A percentile compares a stretch with the other conserved stretches of the same genome.
Conservation (phyloP, 1,284 basidiomycete genomes). For the Apiotrichum brassicae region DNA sequence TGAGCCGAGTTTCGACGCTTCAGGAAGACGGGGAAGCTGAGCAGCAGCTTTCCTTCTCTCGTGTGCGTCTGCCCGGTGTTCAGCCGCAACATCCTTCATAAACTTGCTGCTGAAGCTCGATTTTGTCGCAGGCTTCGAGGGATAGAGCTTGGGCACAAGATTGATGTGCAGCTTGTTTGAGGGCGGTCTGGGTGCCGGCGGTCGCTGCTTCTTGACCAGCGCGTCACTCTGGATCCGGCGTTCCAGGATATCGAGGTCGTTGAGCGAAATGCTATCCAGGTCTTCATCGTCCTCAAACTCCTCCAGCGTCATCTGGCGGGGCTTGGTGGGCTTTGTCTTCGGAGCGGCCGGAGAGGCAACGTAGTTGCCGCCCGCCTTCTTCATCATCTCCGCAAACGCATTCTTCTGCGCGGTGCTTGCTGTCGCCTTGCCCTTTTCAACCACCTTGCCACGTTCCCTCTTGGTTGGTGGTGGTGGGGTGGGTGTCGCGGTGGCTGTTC, state of each 20-base stretch:
- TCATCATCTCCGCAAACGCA: conserved; percentile 45
- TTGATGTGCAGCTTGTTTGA: conserved; percentile 33
- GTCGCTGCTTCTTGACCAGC: conserved; percentile 2
- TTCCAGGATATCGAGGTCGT: conserved; percentile 40
- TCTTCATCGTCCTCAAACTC: conserved; percentile 31
- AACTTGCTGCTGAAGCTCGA: conserved; percentile 30
- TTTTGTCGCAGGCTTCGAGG: conserved; percentile 16
- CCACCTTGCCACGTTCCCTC: background rate
- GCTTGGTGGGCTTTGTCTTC: conserved; percentile 4
- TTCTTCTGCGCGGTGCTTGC: conserved; percentile 19
- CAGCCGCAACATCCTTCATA: conserved; percentile 36
- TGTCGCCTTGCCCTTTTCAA: conserved; percentile 1
- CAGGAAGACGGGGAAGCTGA: conserved; percentile 24
- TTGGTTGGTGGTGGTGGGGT: no score
- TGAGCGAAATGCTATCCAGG: background rate
- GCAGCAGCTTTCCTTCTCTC: conserved; percentile 17
- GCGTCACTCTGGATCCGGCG: conserved; percentile 26
- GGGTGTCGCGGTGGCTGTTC: background rate
- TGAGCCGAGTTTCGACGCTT: conserved; percentile 29
- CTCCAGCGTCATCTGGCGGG: conserved; percentile 20
- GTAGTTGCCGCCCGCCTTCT: conserved; percentile 25
- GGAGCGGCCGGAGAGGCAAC: conserved; percentile 2
- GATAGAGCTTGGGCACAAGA: conserved; percentile 22
- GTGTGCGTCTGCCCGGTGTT: conserved; percentile 21
- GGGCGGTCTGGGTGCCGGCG: conserved; percentile 5